Evolutionary conservation across 305 asterid species (phyloP).

Genomic region (Withania somnifera): DNA sequence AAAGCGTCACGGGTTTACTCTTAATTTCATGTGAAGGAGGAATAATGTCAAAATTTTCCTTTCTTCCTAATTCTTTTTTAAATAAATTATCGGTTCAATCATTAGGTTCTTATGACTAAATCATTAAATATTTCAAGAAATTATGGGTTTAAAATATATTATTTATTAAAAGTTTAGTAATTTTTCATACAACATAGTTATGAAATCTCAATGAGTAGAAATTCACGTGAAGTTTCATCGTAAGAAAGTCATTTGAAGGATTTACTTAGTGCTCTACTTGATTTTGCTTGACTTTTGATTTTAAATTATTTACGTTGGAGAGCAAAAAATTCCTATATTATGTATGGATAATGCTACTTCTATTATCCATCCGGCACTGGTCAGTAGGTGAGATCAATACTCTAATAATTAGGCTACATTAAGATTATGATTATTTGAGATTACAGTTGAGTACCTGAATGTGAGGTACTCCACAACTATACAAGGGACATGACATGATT

Average conservation of each 20-base stretch:
- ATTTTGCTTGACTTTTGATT: neutral
- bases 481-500: neutral
- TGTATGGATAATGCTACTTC: neutral
- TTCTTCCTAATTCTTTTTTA: neutral
- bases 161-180: neutral
- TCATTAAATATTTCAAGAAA: neutral
- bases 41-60: neutral
- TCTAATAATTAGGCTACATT: neutral
- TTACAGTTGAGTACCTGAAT: neutral
- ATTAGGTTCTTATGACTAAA: neutral
- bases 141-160: neutral
- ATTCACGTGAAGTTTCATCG: too few species aligned
- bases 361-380: neutral
- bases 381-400: neutral
- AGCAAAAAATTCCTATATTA: neutral
- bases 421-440: neutral
- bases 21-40: neutral
- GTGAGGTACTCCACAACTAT: neutral
- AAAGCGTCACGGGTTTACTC: neutral
- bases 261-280: neutral
- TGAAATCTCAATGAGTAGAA: neutral
- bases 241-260: neutral
- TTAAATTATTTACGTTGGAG: neutral
- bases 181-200: neutral
- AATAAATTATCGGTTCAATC: too few species aligned